A percentile compares a stretch with the other conserved stretches of the same genome.
phyloP scores from a whole-genome alignment of 2,329 filamentous ascomycete genomes.

The Penicillium sp. region DNA sequence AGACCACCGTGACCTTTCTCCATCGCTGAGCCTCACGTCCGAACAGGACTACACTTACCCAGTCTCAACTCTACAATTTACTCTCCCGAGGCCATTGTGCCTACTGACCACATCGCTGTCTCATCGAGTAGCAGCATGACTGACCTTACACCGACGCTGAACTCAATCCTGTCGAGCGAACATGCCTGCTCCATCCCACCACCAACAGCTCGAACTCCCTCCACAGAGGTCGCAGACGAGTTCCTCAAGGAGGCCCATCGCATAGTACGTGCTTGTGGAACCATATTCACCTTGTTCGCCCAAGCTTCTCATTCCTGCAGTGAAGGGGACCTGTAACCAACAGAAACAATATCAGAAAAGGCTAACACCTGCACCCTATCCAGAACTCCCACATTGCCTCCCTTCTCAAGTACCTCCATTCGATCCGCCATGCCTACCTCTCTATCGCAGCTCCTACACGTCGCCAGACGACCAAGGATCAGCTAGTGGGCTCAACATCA shows the following conservation, averaged over 20 bases:
- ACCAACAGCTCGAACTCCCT: slow-evolving; percentile 14
- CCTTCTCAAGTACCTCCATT: slow-evolving; percentile 71
- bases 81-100: too few relatives aligned
- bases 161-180: slow-evolving; percentile 28
- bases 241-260: slow-evolving; percentile 92
- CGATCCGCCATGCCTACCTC: slow-evolving; percentile 85
- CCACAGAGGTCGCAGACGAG: slow-evolving; percentile 56
- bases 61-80: too few relatives aligned
- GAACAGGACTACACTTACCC: too few relatives aligned
- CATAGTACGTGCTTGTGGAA: slow-evolving; percentile 54
- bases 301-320: too few relatives aligned
- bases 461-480: slow-evolving; percentile 19
- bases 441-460: slow-evolving; percentile 64
- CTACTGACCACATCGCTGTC: too few relatives aligned
- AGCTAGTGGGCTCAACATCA: slow-evolving; percentile 10
- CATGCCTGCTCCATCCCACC: slow-evolving; percentile 32
- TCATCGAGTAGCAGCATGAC: slow-evolving; percentile 28
- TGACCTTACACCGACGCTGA: slow-evolving; percentile 36
- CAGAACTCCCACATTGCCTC: slow-evolving; percentile 81
- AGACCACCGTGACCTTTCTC: too few relatives aligned
- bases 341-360: too few relatives aligned
- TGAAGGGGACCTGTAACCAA: too few relatives aligned
- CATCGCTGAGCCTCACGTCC: slow-evolving; percentile 7
- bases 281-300: too few relatives aligned
- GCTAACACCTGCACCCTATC: too few relatives aligned